phyloP scores from a whole-genome alignment of 441 rosid species.

The Lepidium campestre region DNA sequence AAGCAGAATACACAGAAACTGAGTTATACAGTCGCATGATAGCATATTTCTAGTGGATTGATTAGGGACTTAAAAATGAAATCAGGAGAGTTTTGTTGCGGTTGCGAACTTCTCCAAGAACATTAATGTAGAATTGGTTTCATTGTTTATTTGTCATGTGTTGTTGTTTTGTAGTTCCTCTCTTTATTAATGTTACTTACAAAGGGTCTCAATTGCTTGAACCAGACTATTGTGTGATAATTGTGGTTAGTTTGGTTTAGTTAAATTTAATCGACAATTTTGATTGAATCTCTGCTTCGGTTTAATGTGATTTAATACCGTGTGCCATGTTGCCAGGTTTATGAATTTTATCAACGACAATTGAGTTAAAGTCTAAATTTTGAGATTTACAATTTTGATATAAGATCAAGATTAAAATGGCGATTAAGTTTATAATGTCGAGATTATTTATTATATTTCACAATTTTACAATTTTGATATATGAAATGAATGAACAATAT shows the following conservation, averaged over 20 bases:
- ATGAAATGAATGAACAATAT: no score
- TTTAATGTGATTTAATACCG: no score
- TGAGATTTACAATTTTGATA: no score
- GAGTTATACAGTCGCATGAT: not conserved
- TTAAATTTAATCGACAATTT: not conserved
- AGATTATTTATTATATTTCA: no score
- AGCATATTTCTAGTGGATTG: not conserved
- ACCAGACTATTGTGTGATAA: not conserved
- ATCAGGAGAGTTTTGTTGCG: not conserved
- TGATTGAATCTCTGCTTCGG: no score
- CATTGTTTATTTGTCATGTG: not conserved
- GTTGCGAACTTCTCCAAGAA: slow-evolving; percentile 1
- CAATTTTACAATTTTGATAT: no score
- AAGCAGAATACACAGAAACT: slow-evolving; percentile 81
- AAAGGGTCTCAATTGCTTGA: not conserved
- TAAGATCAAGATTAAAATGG: no score
- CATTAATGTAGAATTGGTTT: not conserved
- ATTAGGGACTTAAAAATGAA: not conserved
- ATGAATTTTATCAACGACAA: no score
- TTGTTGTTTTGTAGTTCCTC: not conserved
- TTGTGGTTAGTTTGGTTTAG: not conserved
- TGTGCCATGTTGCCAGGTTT: no score
- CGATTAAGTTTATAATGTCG: no score
- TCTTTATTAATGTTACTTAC: not conserved
- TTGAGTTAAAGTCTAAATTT: no score